phyloP scores from a whole-genome alignment of 495 filamentous ascomycete species.

The Talaromyces stipitatus region DNA sequence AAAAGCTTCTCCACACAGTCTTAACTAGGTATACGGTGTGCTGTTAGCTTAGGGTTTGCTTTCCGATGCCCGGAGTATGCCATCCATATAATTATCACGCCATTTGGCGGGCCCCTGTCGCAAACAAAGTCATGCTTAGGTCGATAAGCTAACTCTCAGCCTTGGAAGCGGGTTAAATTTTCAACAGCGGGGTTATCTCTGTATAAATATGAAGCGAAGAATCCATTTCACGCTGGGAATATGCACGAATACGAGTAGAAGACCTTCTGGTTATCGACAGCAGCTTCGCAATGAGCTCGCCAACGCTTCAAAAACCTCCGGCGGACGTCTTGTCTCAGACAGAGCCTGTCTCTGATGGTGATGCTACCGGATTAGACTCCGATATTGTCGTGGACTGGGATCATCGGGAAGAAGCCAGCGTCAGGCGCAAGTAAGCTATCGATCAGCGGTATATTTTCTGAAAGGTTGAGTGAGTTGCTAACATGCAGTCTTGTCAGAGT shows the following conservation, averaged over 20 bases:
- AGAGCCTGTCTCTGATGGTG: background rate
- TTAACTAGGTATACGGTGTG: background rate
- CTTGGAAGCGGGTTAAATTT: too few relatives aligned
- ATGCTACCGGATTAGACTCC: background rate
- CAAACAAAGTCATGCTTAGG: background rate
- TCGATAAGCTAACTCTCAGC: background rate
- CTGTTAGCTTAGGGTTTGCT: background rate
- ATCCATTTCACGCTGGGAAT: too few relatives aligned
- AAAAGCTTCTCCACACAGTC: background rate
- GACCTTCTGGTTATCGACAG: background rate
- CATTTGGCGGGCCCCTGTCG: background rate
- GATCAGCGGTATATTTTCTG: background rate
- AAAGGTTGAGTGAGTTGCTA: background rate
- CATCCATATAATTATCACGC: background rate
- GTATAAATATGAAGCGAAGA: background rate
- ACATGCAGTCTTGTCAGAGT: slow-evolving; percentile 21
- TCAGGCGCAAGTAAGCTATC: slow-evolving; percentile 22
- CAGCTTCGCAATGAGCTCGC: background rate
- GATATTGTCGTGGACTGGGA: slow-evolving; percentile 28
- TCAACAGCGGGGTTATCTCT: too few relatives aligned
- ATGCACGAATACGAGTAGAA: background rate
- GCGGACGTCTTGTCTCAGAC: background rate
- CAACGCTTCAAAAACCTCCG: background rate
- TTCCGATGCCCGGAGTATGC: background rate
- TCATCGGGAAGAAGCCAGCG: slow-evolving; percentile 14